Percentiles rank a stretch among this genome's conserved stretches.
Evolutionary conservation across 2,329 filamentous ascomycete species (phyloP).

Genomic region (Hypoxylon sp.): DNA sequence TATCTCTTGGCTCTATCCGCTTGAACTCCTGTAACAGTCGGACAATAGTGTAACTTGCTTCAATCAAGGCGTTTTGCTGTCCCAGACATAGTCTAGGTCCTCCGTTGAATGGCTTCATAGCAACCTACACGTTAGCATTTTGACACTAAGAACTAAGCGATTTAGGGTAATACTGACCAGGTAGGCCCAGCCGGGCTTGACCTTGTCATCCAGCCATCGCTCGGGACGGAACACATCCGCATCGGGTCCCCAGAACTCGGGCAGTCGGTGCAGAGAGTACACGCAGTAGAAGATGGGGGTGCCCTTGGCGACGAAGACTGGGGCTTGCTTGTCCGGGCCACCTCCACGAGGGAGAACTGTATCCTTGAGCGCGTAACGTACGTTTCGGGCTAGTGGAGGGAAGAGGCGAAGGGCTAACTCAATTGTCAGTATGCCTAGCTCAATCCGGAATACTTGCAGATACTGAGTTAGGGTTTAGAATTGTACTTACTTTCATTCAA

Average conservation of each 20-base stretch:
- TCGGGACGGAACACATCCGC: constrained; percentile 38
- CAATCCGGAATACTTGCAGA: too few relatives aligned
- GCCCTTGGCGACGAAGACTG: constrained; percentile 61
- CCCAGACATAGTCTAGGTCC: constrained; percentile 54
- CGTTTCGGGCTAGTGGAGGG: constrained; percentile 7
- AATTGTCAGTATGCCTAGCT: not conserved
- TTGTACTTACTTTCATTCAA: constrained; percentile 21
- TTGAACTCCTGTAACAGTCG: constrained; percentile 38
- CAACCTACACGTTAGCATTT: constrained; percentile 1
- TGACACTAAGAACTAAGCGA: not conserved
- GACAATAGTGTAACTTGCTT: constrained; percentile 34
- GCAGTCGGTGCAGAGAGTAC: constrained; percentile 52
- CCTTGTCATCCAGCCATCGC: constrained; percentile 32
- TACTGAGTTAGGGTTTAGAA: not conserved
- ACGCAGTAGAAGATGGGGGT: constrained; percentile 56
- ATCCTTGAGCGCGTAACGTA: constrained; percentile 20
- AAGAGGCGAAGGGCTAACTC: constrained; percentile 12
- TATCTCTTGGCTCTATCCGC: constrained; percentile 26
- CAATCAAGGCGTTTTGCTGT: constrained; percentile 39
- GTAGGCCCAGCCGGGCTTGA: constrained; percentile 52
- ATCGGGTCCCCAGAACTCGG: constrained; percentile 49
- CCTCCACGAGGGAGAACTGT: constrained; percentile 63
- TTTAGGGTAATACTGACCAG: constrained; percentile 25
- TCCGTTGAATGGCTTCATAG: constrained; percentile 51
- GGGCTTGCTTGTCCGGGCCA: constrained; percentile 58